Conservation (phyloP, 345 rosid genomes). For the Arabidopsis suecica region DNA sequence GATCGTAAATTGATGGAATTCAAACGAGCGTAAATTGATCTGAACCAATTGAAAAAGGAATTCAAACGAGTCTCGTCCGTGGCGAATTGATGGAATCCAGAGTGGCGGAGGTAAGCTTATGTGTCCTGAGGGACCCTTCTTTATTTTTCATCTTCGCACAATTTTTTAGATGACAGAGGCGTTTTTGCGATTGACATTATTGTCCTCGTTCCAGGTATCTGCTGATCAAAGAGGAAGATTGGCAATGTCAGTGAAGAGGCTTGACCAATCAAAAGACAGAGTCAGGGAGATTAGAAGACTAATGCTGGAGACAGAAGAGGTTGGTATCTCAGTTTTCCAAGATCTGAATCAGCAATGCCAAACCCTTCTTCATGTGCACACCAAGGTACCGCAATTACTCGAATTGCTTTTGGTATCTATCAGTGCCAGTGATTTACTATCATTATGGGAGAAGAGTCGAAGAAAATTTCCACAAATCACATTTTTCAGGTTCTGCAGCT, state of each 20-base stretch:
- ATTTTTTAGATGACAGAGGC: not conserved
- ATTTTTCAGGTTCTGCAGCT: too few relatives aligned
- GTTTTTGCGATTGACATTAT: conserved; percentile 1
- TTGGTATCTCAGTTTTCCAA: conserved; percentile 83
- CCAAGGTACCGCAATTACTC: conserved; percentile 50
- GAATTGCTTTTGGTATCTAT: conserved; percentile 2
- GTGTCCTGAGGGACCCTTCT: not conserved
- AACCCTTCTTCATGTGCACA: conserved; percentile 81
- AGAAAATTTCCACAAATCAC: too few relatives aligned
- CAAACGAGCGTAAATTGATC: too few relatives aligned
- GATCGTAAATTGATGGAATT: too few relatives aligned
- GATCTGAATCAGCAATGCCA: conserved; percentile 90
- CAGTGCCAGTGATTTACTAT: not conserved
- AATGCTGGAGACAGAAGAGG: conserved; percentile 88
- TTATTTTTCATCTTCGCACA: not conserved
- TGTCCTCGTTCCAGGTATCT: conserved; percentile 54
- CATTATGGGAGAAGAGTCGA: too few relatives aligned
- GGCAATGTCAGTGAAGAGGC: conserved; percentile 77
- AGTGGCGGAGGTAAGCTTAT: conserved; percentile 40
- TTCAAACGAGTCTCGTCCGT: conserved; percentile 40
- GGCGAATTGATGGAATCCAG: conserved; percentile 75
- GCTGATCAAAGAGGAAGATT: conserved; percentile 80
- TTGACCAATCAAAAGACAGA: conserved; percentile 75
- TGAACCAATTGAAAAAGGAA: too few relatives aligned
- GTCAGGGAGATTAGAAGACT: conserved; percentile 87